phyloP scores from a whole-genome alignment of 805 yeast genomes.

The Schwanniomyces vanrijiae region DNA sequence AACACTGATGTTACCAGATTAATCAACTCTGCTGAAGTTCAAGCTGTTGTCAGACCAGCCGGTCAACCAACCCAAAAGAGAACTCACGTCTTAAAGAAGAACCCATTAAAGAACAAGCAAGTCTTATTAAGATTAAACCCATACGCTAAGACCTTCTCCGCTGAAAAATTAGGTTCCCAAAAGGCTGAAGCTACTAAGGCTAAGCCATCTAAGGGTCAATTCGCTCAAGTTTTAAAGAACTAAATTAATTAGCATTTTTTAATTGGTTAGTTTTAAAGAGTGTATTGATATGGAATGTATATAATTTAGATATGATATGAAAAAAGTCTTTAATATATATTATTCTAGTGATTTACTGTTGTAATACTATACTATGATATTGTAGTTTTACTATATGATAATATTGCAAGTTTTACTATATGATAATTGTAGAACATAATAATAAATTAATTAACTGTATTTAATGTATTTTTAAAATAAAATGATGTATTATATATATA shows the following conservation, averaged over 20 bases:
- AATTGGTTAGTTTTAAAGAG: not conserved
- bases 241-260: constrained; percentile 17
- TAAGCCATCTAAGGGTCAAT: constrained; percentile 71
- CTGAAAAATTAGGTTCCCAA: constrained; percentile 83
- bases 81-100: constrained; percentile 95
- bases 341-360: not conserved
- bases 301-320: constrained; percentile 2
- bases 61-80: constrained; percentile 93
- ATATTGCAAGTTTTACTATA: no score
- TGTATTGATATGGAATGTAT: not conserved
- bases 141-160: constrained; percentile 95
- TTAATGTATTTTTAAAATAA: not conserved
- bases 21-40: constrained; percentile 99
- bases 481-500: not conserved
- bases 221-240: constrained; percentile 63
- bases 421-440: not conserved
- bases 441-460: not conserved
- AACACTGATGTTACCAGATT: constrained; percentile 95
- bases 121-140: constrained; percentile 98
- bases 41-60: constrained; percentile 95
- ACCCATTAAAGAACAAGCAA: constrained; percentile 96
- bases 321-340: constrained; percentile 1
- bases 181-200: constrained; percentile 66
- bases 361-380: not conserved
- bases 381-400: not conserved